Base-by-base conservation (phyloP, 2,329 filamentous ascomycete genomes). In the Exserohilum rostratum region DNA sequence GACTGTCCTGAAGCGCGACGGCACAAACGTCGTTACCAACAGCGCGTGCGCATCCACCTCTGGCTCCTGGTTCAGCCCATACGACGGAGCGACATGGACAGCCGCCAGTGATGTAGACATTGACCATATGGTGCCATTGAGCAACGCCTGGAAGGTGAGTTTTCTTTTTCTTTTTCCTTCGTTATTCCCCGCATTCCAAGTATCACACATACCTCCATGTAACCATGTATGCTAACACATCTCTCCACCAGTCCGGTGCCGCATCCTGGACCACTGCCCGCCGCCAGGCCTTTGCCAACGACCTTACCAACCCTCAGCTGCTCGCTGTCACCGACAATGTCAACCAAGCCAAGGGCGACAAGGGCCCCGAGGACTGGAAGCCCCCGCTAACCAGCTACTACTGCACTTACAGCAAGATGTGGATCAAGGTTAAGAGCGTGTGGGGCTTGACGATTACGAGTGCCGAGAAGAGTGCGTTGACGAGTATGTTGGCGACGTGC, bases 61-160 rank as follows among this genome's bases (percentile, higher is more conserved):
- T 3, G 90, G 91, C 4, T 80, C 78, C 0, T 95, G 91, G 90
- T 75, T 72, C 35, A 87, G 84, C 31, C 88, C 89, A 0, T 95
- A 90, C 70, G 90, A 93, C 67, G 90, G 89, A 13, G 87, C 78
- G 0, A 85, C 80, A 1, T 91, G 88, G 87, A 88, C 85, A 0
- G 78, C 79, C 0, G 84, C 89, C 1, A 83, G 80, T 15, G 88
- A 93, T 64, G 73, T 95, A 1, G 90, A 93, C 64, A 93, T 95
- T 55, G 91, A 95, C 72, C 91, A 95, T 72, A 82, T 95, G 76
- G 89, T 96, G 2, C 90, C 91, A 0, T 73, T 96, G 57, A 87
- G 88, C 70, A 91, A 93, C 68, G 90, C 90, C 5, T 93, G 90
- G 90, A 86, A 89, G 57, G 84, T 87, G 62, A 67, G 80, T 45